Base-by-base conservation (phyloP, 2,329 filamentous ascomycete genomes). In the Aspergillus tubingensis region DNA sequence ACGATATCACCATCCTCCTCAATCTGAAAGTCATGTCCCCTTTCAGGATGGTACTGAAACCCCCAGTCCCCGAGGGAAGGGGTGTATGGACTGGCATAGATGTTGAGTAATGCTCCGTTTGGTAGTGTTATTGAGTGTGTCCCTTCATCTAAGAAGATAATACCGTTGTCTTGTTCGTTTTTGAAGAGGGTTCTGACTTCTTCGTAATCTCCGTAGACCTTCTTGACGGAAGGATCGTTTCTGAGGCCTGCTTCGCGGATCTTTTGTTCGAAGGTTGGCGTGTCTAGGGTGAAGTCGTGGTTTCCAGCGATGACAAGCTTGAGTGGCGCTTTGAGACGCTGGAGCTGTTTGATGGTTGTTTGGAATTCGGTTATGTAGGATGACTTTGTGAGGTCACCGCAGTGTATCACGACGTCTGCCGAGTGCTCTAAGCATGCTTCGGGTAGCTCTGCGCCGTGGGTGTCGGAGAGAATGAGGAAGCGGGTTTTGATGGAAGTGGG, bases 271-370 rank as follows among this genome's bases (percentile, higher is more conserved):
- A 81, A 85, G 0, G 67, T 67, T 0, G 66, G 64, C 2, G 64
- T 66, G 58, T 83, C 78, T 43, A 79, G 61, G 4, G 74, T 79
- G 50, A 79, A 76, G 65, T 86, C 83, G 64, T 86, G 83, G 60
- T 85, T 86, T 2, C 84, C 83, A 2, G 83, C 77, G 60, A 86
- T 85, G 47, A 81, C 77, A 3, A 86, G 74, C 63, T 85, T 86
- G 6, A 86, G 72, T 0, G 81, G 79, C 1, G 83, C 81, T 5
- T 76, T 64, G n/a, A 84, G 67, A 1, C 59, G 54, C 4, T 75
- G 67, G 4, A 86, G 72, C 39, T 81, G 68, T n/a, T 72, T 60
- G 8, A 86, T 72, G 0, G 81, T 76, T 0, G 66, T 66, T 10
- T 65, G 67, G 44, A 79, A 80, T 61, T 85, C 82, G 1, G 66